A percentile compares a stretch with the other conserved stretches of the same genome.
These are phyloP conservation scores for Lenwebbia sp. DNA, from an alignment of 345 rosid genomes.

Conservation along the genomic window DNA sequence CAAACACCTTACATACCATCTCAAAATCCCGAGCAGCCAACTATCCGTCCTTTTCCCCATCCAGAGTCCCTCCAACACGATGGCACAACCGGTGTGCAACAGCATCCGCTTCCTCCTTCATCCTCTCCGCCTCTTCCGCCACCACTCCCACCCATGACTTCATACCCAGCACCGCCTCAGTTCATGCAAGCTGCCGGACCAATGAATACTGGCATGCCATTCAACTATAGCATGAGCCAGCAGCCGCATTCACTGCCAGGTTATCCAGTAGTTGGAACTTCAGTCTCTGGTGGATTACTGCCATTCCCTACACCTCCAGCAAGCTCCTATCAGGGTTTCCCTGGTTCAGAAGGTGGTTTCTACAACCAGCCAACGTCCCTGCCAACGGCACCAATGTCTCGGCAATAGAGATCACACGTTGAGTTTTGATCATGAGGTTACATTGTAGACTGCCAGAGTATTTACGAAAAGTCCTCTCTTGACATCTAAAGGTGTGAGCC, in stretches of 20 bases:
- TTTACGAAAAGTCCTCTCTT: neutral
- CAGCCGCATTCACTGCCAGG: conserved; percentile 28
- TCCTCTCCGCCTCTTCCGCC: conserved; percentile 42
- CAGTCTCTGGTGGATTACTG: conserved; percentile 31
- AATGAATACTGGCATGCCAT: conserved; percentile 26
- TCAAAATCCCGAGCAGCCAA: conserved; percentile 20
- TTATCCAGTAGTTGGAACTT: conserved; percentile 25
- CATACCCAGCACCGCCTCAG: conserved; percentile 27
- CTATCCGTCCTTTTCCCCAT: conserved; percentile 15
- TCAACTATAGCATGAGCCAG: conserved; percentile 35
- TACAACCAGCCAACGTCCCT: conserved; percentile 50
- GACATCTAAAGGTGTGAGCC: neutral
- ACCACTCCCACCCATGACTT: conserved; percentile 34
- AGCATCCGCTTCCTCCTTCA: conserved; percentile 47
- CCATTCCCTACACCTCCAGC: conserved; percentile 24
- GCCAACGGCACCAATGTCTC: conserved; percentile 53
- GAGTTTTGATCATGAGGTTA: neutral
- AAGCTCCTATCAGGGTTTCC: conserved; percentile 49
- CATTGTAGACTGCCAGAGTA: neutral
- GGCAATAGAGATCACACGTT: conserved; percentile 30
- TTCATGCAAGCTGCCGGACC: conserved; percentile 49
- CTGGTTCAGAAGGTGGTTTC: conserved; percentile 57
- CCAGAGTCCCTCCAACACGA: conserved; percentile 20
- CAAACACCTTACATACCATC: conserved; percentile 32
- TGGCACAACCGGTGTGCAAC: conserved; percentile 13